Conservation (phyloP, 179 eudicot species). For the Beta corolliflora region DNA sequence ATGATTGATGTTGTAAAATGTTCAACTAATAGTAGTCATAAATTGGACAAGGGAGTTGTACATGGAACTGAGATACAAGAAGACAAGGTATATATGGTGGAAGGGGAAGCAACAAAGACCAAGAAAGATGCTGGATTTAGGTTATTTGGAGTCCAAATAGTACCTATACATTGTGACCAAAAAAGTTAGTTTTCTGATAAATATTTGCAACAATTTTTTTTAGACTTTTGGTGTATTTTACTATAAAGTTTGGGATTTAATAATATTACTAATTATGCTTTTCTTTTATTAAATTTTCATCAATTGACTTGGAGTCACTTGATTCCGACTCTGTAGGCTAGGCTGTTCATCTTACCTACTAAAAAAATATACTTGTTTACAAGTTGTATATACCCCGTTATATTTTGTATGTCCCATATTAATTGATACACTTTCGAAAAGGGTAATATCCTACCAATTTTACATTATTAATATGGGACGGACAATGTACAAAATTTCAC, state of each 20-base stretch:
- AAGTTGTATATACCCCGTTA: too few species aligned
- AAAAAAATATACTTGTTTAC: too few species aligned
- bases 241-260: background rate
- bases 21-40: background rate
- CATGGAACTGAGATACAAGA: background rate
- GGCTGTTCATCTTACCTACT: too few species aligned
- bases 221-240: background rate
- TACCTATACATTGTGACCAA: background rate
- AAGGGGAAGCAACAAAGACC: slow-evolving; percentile 6
- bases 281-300: background rate
- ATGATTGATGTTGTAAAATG: slow-evolving; percentile 38
- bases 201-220: background rate
- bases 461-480: too few species aligned
- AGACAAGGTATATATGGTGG: background rate
- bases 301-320: too few species aligned
- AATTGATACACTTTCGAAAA: too few species aligned
- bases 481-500: too few species aligned
- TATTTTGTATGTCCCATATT: too few species aligned
- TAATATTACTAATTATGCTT: background rate
- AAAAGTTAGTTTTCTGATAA: background rate
- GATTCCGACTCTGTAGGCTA: too few species aligned
- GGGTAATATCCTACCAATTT: too few species aligned
- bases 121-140: slow-evolving; percentile 33
- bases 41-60: background rate
- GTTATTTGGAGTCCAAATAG: slow-evolving; percentile 54